Evolutionary conservation across 345 rosid genomes (phyloP).

Genomic region (Limnanthes douglasii): DNA sequence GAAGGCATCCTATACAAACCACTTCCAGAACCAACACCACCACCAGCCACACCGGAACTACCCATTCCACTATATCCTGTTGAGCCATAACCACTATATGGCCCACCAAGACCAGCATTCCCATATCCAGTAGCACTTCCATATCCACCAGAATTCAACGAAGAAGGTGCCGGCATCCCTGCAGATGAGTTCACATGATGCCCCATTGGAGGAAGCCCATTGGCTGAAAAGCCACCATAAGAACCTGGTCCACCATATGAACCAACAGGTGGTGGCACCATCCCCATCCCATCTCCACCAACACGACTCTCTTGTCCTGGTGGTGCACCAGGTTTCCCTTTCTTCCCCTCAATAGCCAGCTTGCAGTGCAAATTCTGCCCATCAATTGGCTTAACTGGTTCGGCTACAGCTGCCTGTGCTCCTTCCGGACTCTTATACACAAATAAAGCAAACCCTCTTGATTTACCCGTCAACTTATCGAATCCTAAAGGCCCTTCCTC

Average conservation of each 20-base stretch:
- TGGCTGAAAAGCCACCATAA: conserved; percentile 31
- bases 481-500: conserved; percentile 87
- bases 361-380: conserved; percentile 62
- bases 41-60: conserved; percentile 17
- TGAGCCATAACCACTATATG: conserved; percentile 47
- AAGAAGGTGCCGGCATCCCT: conserved; percentile 27
- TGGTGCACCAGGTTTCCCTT: conserved; percentile 28
- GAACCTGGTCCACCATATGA: conserved; percentile 17
- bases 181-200: conserved; percentile 36
- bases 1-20: conserved; percentile 48
- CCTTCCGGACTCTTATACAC: conserved; percentile 71
- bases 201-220: conserved; percentile 25
- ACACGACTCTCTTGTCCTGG: conserved; percentile 19
- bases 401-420: conserved; percentile 64
- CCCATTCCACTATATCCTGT: conserved; percentile 25
- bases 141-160: conserved; percentile 16
- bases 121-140: conserved; percentile 29
- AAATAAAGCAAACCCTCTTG: conserved; percentile 70
- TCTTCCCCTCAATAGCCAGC: conserved; percentile 71
- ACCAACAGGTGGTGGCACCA: conserved; percentile 30
- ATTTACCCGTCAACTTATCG: conserved; percentile 78
- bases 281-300: conserved; percentile 46
- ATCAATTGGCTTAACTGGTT: conserved; percentile 57
- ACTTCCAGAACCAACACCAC: conserved; percentile 32
- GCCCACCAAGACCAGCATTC: conserved; percentile 25